Evolutionary conservation across 2,329 filamentous ascomycete genomes (phyloP), one percentile per base, ranked within the genome.

Genomic region (Exutisphaerella laricina): DNA sequence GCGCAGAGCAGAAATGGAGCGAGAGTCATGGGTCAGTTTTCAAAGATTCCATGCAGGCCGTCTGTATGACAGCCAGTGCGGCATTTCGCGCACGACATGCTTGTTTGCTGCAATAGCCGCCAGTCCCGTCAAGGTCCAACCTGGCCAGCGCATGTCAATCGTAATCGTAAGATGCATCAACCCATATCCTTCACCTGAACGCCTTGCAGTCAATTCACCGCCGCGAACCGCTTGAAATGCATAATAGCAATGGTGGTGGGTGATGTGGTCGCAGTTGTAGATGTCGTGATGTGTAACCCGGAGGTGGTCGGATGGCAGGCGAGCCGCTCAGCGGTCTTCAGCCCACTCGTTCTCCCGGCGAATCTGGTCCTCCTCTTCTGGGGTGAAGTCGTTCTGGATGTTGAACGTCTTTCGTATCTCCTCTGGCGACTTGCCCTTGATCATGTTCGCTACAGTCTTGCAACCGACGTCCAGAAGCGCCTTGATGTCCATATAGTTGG

Each of bases 361-460:
- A 52, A 74, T 98, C 77, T 98, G 92, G 64, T 98, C 92, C 69
- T 98, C 92, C 72, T 98, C 92, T 69, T 98, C 92, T 2, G 90
- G 88, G 0, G 92, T 97, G 72, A 98, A 98, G 68, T 98, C 92
- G 60, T 98, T 98, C 61, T 94, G 92, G 62, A 98, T 98, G 73
- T 98, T 98, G 75, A 98, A 98, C 0, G 92, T 98, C 78, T 97
- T 98, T 39, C 92, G 86, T 60, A 98, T 98, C 74, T 98, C 92
- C 67, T 98, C 92, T 3, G 92, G 92, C 0, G 88, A 95, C 78
- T 98, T 98, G 72, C 92, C 92, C 85, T 98, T 98, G 77, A 98
- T 98, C 92, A 98, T 98, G 72, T 98, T 98, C 50, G 92, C 92
- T 12, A 98, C 92, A 0, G 92, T 98, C 80, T 98, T 98, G 80